Percentiles rank a stretch among this genome's conserved stretches.
These are phyloP conservation scores for Fonsecaea pedrosoi DNA, from an alignment of 2,329 filamentous ascomycete species.

Conservation along the genomic window DNA sequence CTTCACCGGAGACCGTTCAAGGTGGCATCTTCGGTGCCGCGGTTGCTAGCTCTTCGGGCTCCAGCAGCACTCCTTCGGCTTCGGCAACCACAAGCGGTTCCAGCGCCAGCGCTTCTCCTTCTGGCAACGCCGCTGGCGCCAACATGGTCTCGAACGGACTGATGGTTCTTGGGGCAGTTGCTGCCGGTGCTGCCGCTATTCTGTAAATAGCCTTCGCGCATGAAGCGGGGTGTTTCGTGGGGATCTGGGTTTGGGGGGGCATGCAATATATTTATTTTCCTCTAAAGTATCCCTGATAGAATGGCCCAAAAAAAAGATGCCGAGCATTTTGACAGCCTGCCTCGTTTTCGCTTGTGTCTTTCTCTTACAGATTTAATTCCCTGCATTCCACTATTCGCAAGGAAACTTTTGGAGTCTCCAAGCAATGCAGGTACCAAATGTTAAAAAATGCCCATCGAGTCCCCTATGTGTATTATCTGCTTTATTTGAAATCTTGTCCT, in stretches of 20 bases:
- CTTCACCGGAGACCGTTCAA: constrained; percentile 27
- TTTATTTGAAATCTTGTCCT: too few relatives aligned
- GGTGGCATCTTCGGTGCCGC: constrained; percentile 36
- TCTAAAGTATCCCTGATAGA: neutral
- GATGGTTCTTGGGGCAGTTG: constrained; percentile 30
- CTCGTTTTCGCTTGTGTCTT: neutral
- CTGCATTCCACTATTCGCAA: neutral
- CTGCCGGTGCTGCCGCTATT: constrained; percentile 30
- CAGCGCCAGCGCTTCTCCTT: constrained; percentile 14
- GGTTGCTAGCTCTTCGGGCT: neutral
- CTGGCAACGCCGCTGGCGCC: constrained; percentile 24
- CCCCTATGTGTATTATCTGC: too few relatives aligned
- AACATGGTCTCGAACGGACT: constrained; percentile 26
- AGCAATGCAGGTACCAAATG: too few relatives aligned
- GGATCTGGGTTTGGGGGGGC: neutral
- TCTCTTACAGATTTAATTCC: neutral
- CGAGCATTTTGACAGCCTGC: neutral
- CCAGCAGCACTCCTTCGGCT: constrained; percentile 10
- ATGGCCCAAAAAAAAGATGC: neutral
- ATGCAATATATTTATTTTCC: neutral
- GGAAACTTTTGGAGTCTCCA: too few relatives aligned
- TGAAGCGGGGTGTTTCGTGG: neutral
- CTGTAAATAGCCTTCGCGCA: constrained; percentile 20
- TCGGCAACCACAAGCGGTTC: constrained; percentile 12
- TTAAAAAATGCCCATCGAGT: too few relatives aligned